Base-by-base conservation (phyloP, 2,329 filamentous ascomycete genomes). In the Chrysoporthe cubensis region DNA sequence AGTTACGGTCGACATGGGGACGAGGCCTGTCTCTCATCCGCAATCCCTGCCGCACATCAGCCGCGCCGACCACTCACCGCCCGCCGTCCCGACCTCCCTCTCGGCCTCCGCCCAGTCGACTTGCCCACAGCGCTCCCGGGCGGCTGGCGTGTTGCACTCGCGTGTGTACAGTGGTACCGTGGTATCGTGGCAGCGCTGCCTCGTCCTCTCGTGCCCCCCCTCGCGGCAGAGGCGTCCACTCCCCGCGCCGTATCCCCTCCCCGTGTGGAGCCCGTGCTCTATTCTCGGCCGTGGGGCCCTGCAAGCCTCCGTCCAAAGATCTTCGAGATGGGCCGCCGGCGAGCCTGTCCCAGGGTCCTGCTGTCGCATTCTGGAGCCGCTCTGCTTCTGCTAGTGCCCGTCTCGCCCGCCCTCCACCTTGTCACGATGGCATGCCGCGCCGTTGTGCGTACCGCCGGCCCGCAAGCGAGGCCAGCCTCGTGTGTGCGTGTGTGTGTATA, bases 361-460 rank as follows among this genome's bases (percentile, higher is more conserved):
- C 11, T 14, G 58, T 60, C 9, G 58, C 52, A 59, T 40, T 50
- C 44, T 14, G 44, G 44, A 56, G 26, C 65, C 34, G 52, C 61
- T 50, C 37, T 34, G 62, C 62, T 32, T 58, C 54, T 56, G 34
- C 44, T 18, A 52, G 32, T 40, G 21, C 42, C 4, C 21, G 58
- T n/a, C 42, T 7, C 26, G 26, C 26, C 26, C 26, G 26, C 26
- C 26, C 26, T 26, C 26, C 26, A 26, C 2, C 26, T n/a, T 48
- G 46, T 21, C 46, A n/a, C 21, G 40, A 14, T 26, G 40, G 32
- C 21, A 18, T 34, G 14, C 56, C 56, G 56, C 57, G 40, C 14
- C 40, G 40, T 50, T 44, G 43, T 68, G 63, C 68, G 65, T 69
- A 57, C 65, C 68, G 68, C 68, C 65, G 62, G 61, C 68, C 68